Evolutionary conservation across 2,329 filamentous ascomycete species (phyloP).

Genomic region (Bipolaris sorokiniana): DNA sequence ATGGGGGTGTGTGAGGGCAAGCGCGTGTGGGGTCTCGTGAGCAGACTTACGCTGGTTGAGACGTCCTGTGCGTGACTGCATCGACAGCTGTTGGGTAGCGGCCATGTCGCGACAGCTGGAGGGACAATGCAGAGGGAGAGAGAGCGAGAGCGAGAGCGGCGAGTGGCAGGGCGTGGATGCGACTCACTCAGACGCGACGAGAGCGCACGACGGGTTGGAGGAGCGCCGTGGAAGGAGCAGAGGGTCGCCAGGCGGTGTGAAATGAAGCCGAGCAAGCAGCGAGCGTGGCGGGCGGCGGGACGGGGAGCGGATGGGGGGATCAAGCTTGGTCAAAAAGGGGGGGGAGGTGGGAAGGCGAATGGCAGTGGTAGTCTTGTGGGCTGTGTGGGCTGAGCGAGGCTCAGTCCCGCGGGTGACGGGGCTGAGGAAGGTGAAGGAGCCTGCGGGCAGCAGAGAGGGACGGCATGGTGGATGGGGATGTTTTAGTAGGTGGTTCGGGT

Average conservation of each 20-base stretch:
- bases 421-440: constrained; percentile 55
- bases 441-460: constrained; percentile 49
- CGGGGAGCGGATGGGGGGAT: not conserved
- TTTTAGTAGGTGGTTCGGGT: constrained; percentile 42
- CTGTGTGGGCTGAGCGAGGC: constrained; percentile 34
- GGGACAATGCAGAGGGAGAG: constrained; percentile 11
- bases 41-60: constrained; percentile 77
- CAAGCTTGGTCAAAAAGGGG: constrained; percentile 11
- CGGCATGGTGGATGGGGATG: constrained; percentile 48
- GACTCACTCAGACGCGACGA: constrained; percentile 22
- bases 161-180: constrained; percentile 14
- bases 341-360: constrained; percentile 18
- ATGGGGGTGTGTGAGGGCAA: constrained; percentile 12
- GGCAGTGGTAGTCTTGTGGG: constrained; percentile 7
- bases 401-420: constrained; percentile 60
- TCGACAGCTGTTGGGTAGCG: constrained; percentile 53
- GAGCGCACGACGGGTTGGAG: constrained; percentile 8
- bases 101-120: constrained; percentile 48
- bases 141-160: not conserved
- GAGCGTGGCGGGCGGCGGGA: constrained; percentile 8
- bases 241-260: constrained; percentile 33
- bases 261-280: constrained; percentile 37
- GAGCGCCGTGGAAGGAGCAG: constrained; percentile 24
- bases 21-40: constrained; percentile 24
- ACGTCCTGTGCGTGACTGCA: constrained; percentile 75